phyloP scores from a whole-genome alignment of 1,284 basidiomycete species.

The Pisolithus thermaeus region DNA sequence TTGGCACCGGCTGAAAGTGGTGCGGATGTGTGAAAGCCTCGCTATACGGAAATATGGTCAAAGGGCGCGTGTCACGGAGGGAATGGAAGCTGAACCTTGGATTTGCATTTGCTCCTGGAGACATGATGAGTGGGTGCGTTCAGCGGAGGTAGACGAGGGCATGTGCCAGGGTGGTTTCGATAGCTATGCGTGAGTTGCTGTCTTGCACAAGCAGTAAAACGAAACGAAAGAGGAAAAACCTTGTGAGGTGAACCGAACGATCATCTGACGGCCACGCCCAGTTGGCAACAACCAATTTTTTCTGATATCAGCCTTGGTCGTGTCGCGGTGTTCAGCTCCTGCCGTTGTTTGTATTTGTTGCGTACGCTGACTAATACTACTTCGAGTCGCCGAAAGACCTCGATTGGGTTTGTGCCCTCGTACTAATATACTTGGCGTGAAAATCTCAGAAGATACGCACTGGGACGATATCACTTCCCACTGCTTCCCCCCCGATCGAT shows the following conservation, averaged over 20 bases:
- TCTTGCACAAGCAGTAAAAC: constrained; percentile 48
- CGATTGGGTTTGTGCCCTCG: too few relatives aligned
- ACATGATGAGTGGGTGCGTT: constrained; percentile 12
- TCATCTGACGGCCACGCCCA: constrained; percentile 25
- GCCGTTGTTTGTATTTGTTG: constrained; percentile 5
- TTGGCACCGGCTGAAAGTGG: constrained; percentile 55
- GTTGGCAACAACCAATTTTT: neutral
- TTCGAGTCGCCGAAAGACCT: too few relatives aligned
- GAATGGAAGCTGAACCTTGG: constrained; percentile 21
- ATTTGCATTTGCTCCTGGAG: constrained; percentile 10
- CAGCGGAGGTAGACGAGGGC: constrained; percentile 21
- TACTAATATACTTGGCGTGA: too few relatives aligned
- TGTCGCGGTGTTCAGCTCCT: neutral
- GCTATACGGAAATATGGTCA: constrained; percentile 38
- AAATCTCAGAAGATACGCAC: too few relatives aligned
- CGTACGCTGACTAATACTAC: constrained; percentile 5
- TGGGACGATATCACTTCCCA: too few relatives aligned
- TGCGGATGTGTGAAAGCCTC: constrained; percentile 69
- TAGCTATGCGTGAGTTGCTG: constrained; percentile 26
- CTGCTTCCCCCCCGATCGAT: too few relatives aligned
- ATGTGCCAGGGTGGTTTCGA: constrained; percentile 35
- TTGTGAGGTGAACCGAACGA: constrained; percentile 42
- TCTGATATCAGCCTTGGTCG: neutral
- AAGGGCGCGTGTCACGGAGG: constrained; percentile 6
- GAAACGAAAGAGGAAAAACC: constrained; percentile 53